Conservation (phyloP, 495 filamentous ascomycete species). For the Xylaria grammica region DNA sequence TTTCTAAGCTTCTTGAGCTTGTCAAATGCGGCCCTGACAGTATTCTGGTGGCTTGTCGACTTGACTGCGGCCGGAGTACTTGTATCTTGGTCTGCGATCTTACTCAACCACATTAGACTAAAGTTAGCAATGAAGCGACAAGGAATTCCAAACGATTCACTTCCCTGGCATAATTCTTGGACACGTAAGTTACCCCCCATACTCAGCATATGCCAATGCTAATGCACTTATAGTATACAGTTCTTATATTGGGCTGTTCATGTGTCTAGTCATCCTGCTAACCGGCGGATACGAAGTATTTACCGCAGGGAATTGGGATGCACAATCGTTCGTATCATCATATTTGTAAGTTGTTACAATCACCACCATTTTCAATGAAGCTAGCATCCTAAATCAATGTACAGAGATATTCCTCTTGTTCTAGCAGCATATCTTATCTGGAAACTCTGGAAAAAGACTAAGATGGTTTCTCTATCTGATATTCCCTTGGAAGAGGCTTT, state of each 20-base stretch:
- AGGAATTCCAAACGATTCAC: slow-evolving; percentile 38
- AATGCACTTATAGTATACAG: slow-evolving; percentile 34
- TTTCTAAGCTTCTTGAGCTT: slow-evolving; percentile 65
- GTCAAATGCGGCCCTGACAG: slow-evolving; percentile 59
- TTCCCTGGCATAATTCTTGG: slow-evolving; percentile 54
- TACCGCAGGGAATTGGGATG: slow-evolving; percentile 52
- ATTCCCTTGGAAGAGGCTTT: slow-evolving; percentile 54
- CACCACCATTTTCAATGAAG: neutral
- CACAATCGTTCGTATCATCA: slow-evolving; percentile 51
- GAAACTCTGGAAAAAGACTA: slow-evolving; percentile 60
- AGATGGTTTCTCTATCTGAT: slow-evolving; percentile 55
- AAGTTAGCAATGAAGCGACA: slow-evolving; percentile 48
- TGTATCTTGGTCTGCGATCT: slow-evolving; percentile 58
- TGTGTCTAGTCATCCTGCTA: slow-evolving; percentile 53
- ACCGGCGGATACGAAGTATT: slow-evolving; percentile 56
- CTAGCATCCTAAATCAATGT: slow-evolving; percentile 8
- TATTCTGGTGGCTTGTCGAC: slow-evolving; percentile 66
- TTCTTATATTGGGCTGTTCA: slow-evolving; percentile 45
- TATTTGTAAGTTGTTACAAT: slow-evolving; percentile 49
- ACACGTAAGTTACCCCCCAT: slow-evolving; percentile 32
- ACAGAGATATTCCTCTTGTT: slow-evolving; percentile 62
- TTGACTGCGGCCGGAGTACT: slow-evolving; percentile 61
- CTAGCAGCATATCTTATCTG: slow-evolving; percentile 56
- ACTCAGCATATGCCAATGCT: slow-evolving; percentile 9
- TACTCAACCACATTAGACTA: slow-evolving; percentile 54